Evolutionary conservation across 495 filamentous ascomycete species (phyloP), one percentile per base, ranked within the genome.

Genomic region (Terfezia claveryi): DNA sequence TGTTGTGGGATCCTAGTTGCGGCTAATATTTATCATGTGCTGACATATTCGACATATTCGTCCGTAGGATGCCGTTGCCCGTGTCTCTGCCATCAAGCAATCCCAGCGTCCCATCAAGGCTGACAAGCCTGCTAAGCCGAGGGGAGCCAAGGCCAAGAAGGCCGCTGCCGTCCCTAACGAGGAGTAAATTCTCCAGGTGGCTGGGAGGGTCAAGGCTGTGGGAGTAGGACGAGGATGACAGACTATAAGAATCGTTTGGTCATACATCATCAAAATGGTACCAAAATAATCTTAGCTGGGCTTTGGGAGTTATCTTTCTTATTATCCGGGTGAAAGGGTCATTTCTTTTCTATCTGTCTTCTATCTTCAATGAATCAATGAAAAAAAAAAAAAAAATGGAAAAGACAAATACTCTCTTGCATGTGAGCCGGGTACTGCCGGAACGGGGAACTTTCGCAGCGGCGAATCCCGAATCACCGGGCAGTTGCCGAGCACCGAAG

Each of bases 41-140:
- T 46, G 41, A 46, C 23, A 27, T 36, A 54, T 23, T 6, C 36
- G 41, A 46, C 23, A 27, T 36, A 54, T 23, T 6, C 36, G 38
- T 7, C 54, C 54, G 49, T 32, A 64, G 62, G 80, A 80, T 61
- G 87, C 87, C 59, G 82, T 96, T 67, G 75, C 88, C 68, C 85
- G 91, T 62, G 89, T 83, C 61, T 86, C 80, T 68, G 85, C 85
- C 63, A 76, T 96, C 73, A 83, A 83, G 68, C 70, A 74, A 61
- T 81, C 81, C 55, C 84, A 93, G 76, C 72, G 73, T 64, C 68
- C 80, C 55, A 78, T 80, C 73, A 94, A 94, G 80, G 78, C 82
- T 17, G 66, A 71, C 54, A 76, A 80, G 60, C 77, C 76, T 69
- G 61, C 65, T 59, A 94, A 94, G 80, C 71, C 73, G 59, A 76